Conservation (phyloP, 1,139 yeast genomes). For the Meyerozyma elateridarum region DNA sequence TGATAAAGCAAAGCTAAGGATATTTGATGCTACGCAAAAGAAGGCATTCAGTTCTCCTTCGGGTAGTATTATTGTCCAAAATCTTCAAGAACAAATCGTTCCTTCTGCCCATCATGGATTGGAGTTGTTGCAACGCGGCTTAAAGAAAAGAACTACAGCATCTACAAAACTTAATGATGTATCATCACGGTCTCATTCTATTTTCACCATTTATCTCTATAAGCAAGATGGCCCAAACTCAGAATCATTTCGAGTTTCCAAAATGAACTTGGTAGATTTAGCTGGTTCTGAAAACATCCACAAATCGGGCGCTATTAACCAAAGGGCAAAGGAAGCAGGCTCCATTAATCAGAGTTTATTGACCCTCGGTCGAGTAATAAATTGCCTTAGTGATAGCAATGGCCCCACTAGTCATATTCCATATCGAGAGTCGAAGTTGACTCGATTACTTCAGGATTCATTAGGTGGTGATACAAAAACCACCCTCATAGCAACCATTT, state of each 20-base stretch:
- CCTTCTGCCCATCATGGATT: conserved; percentile 51
- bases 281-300: conserved; percentile 77
- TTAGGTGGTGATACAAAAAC: conserved; percentile 74
- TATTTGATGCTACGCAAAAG: conserved; percentile 36
- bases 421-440: conserved; percentile 66
- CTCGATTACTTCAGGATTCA: conserved; percentile 69
- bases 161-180: conserved; percentile 62
- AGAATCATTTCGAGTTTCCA: conserved; percentile 49
- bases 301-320: conserved; percentile 62
- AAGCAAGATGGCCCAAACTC: conserved; percentile 54
- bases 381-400: conserved; percentile 46
- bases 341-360: conserved; percentile 72
- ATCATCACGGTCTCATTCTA: conserved; percentile 80
- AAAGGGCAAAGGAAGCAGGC: conserved; percentile 68
- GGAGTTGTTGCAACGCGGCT: conserved; percentile 42
- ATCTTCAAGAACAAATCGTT: conserved; percentile 52
- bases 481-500: conserved; percentile 70
- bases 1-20: conserved; percentile 36
- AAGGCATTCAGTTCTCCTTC: neutral
- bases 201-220: conserved; percentile 55
- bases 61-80: conserved; percentile 40
- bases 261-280: conserved; percentile 66
- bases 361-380: conserved; percentile 71
- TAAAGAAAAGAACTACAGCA: conserved; percentile 56
- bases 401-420: conserved; percentile 56